Evolutionary conservation across 768 basidiomycete genomes (phyloP), one percentile per base, ranked within the genome.

Genomic region (Mycena albidolilacea): DNA sequence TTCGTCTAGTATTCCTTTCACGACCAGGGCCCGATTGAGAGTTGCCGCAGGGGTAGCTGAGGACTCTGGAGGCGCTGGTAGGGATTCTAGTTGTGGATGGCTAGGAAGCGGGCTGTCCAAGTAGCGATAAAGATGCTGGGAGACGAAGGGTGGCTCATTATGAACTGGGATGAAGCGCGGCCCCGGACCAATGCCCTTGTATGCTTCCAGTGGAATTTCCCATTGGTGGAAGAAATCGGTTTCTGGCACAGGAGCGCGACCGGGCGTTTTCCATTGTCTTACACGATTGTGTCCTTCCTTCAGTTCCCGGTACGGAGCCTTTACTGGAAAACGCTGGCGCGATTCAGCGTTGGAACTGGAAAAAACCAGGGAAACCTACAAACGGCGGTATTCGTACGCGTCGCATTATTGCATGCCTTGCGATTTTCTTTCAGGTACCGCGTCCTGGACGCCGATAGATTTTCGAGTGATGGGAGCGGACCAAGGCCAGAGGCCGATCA

Each of bases 201-300:
- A 61, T 15, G 41, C 38, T n/a, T 12, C 58, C 19, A 59, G 39
- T 11, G 58, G 58, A n/a, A 59, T 59, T 12, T 59, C 58, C 58
- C 58, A 59, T 14, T 35, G 6, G n/a, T 35, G 38, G 17, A 59
- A 61, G 1, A 41, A 23, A 19, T 61, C 59, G 41, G 43, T 41
- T 21, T 61, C 41, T 9, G 38, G 59, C 9, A 41, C 11, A n/a
- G 38, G 39, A n/a, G n/a, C n/a, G n/a, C 14, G 17, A 8, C 7
- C 17, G 2, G 11, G 12, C 7, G 9, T 5, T 38, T 17, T 14
- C 57, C 57, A 38, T 19, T 54, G 10, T 9, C 15, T 17, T 14
- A 37, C 11, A 7, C 57, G 17, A 8, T 17, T 6, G 15, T 19
- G 8, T 21, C 50, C 17, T 7, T n/a, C 15, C 7, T 50, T 50